Base-by-base conservation (phyloP, 2,329 filamentous ascomycete species). In the Xylaria sp. region DNA sequence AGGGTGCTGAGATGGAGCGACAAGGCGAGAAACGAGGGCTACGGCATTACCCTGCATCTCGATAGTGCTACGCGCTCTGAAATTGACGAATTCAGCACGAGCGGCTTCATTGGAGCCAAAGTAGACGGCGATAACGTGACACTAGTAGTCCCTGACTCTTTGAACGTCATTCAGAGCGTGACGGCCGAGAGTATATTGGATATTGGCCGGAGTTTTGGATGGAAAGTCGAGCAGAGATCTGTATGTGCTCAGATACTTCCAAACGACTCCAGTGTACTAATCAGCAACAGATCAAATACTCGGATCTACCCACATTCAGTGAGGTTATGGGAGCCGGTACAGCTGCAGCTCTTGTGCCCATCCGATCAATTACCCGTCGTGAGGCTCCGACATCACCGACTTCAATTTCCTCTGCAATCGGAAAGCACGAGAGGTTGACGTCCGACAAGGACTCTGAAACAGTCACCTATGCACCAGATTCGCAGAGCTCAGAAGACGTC, bases 51-150 rank as follows among this genome's bases (percentile, higher is more conserved):
- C 1, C 84, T 98, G 76, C 95, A 98, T 79, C 83, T 98, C 63
- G 96, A 98, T 81, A 96, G 92, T 79, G 90, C 90, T 76, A 92
- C 88, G 10, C 88, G 94, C 74, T 91, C 89, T 67, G 93, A 97
- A 79, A 88, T 99, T 70, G 95, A 99, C 76, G 95, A 99, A 85
- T 99, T 98, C 78, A 96, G 92, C 73, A 98, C 96, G 0, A 94
- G 91, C 70, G 95, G 93, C 0, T 98, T 99, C 80, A 91, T 98
- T 71, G 96, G 94, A 3, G 91, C 93, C 6, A 84, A 87, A 72
- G 85, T 86, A 63, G 83, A 89, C 50, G 87, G 85, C 32, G 82
- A 83, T 4, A 81, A 86, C 34, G 83, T 91, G 12, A 95, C 91
- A 8, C 83, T 98, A 2, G 90, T 96, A 5, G 90, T 96, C n/a